Percentiles rank a stretch among this genome's conserved stretches.
Conservation (phyloP, 1,139 yeast genomes). For the Cylindricascospora bacillispora region DNA sequence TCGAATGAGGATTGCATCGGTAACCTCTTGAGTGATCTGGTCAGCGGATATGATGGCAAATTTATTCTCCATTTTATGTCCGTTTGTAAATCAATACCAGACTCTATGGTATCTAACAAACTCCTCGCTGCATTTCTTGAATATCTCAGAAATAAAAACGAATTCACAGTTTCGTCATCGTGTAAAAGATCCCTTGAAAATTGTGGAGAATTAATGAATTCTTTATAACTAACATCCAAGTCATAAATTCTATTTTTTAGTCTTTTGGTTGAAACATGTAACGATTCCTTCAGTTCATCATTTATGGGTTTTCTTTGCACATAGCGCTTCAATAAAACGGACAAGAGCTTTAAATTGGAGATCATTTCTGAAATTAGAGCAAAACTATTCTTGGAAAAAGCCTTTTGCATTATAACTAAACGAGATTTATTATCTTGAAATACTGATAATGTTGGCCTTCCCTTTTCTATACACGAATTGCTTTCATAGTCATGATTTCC, state of each 20-base stretch:
- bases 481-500: background rate
- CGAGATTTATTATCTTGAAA: conserved; percentile 1
- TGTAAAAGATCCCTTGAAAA: conserved; percentile 26
- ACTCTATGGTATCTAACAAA: conserved; percentile 16
- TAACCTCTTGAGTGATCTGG: conserved; percentile 30
- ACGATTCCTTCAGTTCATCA: conserved; percentile 3
- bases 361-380: conserved; percentile 25
- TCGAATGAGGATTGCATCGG: conserved; percentile 34
- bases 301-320: conserved; percentile 5
- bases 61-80: conserved; percentile 25
- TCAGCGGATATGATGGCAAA: conserved; percentile 30
- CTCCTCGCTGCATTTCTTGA: conserved; percentile 28
- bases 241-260: conserved; percentile 21
- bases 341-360: conserved; percentile 16
- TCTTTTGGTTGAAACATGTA: conserved; percentile 7
- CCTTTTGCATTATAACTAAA: conserved; percentile 14
- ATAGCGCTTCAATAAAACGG: conserved; percentile 11
- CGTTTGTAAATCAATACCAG: conserved; percentile 10
- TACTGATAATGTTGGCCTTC: conserved; percentile 4
- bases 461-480: conserved; percentile 13
- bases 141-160: conserved; percentile 28
- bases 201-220: conserved; percentile 25
- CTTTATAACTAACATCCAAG: conserved; percentile 26
- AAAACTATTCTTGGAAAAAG: conserved; percentile 24
- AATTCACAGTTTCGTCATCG: conserved; percentile 25